These are phyloP conservation scores for Nitzschia palea DNA, from an alignment of 108 stramenopile genomes.

Conservation along the genomic window DNA sequence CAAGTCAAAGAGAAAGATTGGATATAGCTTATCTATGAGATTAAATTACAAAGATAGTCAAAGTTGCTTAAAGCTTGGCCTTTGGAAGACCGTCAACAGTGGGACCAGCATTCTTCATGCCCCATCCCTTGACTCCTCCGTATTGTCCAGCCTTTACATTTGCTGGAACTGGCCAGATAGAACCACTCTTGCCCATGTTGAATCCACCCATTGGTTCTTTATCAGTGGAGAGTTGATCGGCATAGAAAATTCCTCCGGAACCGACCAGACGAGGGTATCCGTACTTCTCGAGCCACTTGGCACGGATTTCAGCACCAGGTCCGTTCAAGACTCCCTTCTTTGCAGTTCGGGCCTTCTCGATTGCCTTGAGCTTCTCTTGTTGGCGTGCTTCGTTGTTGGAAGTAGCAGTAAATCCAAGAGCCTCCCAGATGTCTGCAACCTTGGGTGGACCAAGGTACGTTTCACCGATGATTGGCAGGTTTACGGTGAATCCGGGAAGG, in stretches of 20 bases:
- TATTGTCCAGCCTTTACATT: constrained; percentile 74
- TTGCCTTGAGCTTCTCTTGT: constrained; percentile 80
- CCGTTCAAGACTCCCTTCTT: constrained; percentile 67
- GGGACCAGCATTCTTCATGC: constrained; percentile 85
- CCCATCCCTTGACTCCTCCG: constrained; percentile 86
- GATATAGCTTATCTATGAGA: constrained; percentile 6
- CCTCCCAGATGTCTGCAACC: constrained; percentile 86
- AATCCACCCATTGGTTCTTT: constrained; percentile 89
- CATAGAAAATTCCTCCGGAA: constrained; percentile 88
- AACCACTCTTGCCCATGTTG: constrained; percentile 90
- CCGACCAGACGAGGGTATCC: constrained; percentile 89
- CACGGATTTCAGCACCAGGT: constrained; percentile 68
- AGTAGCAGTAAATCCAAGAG: constrained; percentile 88
- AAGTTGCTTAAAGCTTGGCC: constrained; percentile 39
- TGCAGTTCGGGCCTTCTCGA: constrained; percentile 74
- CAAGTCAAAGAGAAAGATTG: not conserved
- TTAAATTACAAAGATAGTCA: not conserved
- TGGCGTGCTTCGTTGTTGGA: constrained; percentile 89
- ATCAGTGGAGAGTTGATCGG: constrained; percentile 84
- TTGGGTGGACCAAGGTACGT: constrained; percentile 87
- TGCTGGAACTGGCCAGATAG: constrained; percentile 85
- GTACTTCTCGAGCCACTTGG: constrained; percentile 86
- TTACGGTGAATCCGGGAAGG: constrained; percentile 73
- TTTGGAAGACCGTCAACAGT: constrained; percentile 82
- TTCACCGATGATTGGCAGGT: constrained; percentile 84